These are phyloP conservation scores for Saccharomyces mikatae DNA, from an alignment of 805 yeast species.

Conservation along the genomic window DNA sequence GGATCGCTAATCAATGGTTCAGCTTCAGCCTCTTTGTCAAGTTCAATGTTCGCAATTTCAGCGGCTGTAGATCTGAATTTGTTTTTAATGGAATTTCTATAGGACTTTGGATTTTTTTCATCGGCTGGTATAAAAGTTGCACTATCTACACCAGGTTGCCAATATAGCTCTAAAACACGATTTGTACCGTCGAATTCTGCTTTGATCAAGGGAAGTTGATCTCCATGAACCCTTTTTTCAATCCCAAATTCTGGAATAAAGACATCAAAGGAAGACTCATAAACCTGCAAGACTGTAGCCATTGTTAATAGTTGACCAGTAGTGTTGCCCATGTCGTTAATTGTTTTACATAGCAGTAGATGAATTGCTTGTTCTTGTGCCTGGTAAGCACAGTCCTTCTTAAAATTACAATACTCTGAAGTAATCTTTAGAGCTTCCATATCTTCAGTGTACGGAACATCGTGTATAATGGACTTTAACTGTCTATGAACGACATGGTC, in stretches of 20 bases:
- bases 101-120: conserved; percentile 69
- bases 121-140: conserved; percentile 90
- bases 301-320: conserved; percentile 78
- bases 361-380: conserved; percentile 96
- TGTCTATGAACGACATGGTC: conserved; percentile 92
- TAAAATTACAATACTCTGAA: conserved; percentile 90
- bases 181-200: conserved; percentile 79
- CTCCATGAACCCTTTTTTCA: conserved; percentile 95
- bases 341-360: conserved; percentile 71
- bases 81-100: conserved; percentile 70
- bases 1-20: conserved; percentile 32
- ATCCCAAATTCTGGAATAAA: conserved; percentile 88
- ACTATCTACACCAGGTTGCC: conserved; percentile 90
- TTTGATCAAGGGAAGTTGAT: conserved; percentile 83
- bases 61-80: conserved; percentile 63
- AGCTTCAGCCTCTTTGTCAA: conserved; percentile 22
- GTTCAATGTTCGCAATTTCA: conserved; percentile 54
- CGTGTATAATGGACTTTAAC: conserved; percentile 55
- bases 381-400: conserved; percentile 84
- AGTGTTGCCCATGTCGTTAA: conserved; percentile 59
- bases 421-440: conserved; percentile 67
- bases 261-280: conserved; percentile 93
- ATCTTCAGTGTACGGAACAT: conserved; percentile 41
- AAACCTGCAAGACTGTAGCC: conserved; percentile 86
- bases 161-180: conserved; percentile 68